Evolutionary conservation across 805 yeast species (phyloP).

Genomic region (Pichia eremophila): DNA sequence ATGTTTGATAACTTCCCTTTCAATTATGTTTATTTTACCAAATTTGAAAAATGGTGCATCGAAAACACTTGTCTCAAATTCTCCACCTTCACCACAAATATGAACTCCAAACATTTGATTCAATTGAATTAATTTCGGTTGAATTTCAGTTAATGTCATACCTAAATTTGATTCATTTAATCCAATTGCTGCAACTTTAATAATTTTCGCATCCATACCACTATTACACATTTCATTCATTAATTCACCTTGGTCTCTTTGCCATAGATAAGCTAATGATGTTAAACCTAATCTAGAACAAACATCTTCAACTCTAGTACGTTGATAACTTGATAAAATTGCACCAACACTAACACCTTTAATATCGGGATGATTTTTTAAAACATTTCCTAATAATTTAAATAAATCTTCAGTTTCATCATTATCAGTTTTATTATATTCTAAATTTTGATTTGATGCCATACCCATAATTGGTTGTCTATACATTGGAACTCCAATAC

Average conservation of each 20-base stretch:
- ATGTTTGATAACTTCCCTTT: slow-evolving; percentile 34
- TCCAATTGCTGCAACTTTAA: slow-evolving; percentile 93
- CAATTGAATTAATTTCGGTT: slow-evolving; percentile 46
- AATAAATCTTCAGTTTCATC: slow-evolving; percentile 88
- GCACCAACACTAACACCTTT: slow-evolving; percentile 94
- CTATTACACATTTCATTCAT: slow-evolving; percentile 74
- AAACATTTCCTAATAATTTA: slow-evolving; percentile 40
- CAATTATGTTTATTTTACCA: slow-evolving; percentile 36
- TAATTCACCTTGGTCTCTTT: slow-evolving; percentile 67
- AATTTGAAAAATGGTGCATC: slow-evolving; percentile 78
- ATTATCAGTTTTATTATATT: slow-evolving; percentile 53
- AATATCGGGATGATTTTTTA: slow-evolving; percentile 52
- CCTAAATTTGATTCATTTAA: slow-evolving; percentile 61
- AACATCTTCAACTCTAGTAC: slow-evolving; percentile 88
- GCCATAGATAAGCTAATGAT: slow-evolving; percentile 80
- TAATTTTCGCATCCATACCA: slow-evolving; percentile 65
- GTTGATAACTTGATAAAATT: slow-evolving; percentile 87
- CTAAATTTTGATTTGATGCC: slow-evolving; percentile 56
- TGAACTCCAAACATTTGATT: slow-evolving; percentile 71
- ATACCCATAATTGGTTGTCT: slow-evolving; percentile 54
- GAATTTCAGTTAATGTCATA: slow-evolving; percentile 49
- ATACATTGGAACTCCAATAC: slow-evolving; percentile 74
- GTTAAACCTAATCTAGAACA: slow-evolving; percentile 65
- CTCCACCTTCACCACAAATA: slow-evolving; percentile 99
- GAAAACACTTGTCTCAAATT: slow-evolving; percentile 85